A percentile compares a stretch with the other conserved stretches of the same genome.
These are phyloP conservation scores for Beauveria scarabaeidicola DNA, from an alignment of 2,329 filamentous ascomycete genomes.

Conservation along the genomic window DNA sequence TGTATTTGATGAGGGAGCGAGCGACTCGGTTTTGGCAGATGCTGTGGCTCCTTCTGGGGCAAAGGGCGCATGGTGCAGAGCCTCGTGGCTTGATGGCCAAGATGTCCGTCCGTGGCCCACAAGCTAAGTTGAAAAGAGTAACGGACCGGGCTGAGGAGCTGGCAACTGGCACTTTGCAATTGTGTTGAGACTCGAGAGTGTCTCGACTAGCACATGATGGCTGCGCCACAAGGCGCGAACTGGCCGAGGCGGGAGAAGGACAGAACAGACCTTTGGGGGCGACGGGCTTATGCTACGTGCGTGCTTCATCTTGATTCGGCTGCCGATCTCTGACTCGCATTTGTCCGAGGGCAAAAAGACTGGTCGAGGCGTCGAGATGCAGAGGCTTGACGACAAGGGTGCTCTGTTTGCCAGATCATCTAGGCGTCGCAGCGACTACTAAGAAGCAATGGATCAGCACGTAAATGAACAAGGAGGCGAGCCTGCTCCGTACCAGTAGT, in stretches of 20 bases:
- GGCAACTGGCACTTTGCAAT: neutral
- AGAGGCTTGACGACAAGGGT: neutral
- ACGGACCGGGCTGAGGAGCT: neutral
- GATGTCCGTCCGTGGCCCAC: neutral
- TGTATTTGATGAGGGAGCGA: neutral
- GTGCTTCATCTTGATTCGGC: conserved; percentile 15
- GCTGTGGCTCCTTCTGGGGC: neutral
- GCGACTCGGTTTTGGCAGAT: neutral
- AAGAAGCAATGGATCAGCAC: neutral
- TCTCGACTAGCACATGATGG: neutral
- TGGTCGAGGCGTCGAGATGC: conserved; percentile 6
- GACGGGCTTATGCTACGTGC: conserved; percentile 11
- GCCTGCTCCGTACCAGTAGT: no score
- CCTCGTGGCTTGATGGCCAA: neutral
- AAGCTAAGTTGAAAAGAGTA: neutral
- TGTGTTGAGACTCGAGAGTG: neutral
- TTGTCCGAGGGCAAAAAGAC: neutral
- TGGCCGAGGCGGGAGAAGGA: neutral
- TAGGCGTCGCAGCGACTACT: neutral
- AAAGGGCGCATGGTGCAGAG: neutral
- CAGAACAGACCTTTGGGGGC: conserved; percentile 5
- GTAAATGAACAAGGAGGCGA: neutral
- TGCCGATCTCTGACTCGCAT: conserved; percentile 17
- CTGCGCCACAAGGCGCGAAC: conserved; percentile 1
- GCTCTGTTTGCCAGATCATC: neutral